Evolutionary conservation across 768 basidiomycete genomes (phyloP).

Genomic region (Lyophyllum decastes): DNA sequence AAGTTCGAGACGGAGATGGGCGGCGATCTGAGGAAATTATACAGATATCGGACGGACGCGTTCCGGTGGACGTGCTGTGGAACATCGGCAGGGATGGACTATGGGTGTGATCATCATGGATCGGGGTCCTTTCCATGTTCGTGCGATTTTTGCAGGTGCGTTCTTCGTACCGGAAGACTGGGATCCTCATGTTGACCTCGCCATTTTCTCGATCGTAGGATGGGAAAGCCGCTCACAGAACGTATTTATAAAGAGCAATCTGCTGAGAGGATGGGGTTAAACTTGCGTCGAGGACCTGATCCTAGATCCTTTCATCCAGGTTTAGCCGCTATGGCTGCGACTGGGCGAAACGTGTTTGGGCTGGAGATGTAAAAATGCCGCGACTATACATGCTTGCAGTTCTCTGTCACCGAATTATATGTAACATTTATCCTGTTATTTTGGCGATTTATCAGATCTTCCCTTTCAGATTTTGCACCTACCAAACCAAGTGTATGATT

Average conservation of each 20-base stretch:
- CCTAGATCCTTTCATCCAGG: conserved; percentile 27
- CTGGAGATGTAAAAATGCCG: conserved; percentile 23
- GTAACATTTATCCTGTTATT: too few relatives aligned
- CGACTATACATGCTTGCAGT: too few relatives aligned
- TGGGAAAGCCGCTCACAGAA: conserved; percentile 33
- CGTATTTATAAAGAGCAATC: conserved; percentile 29
- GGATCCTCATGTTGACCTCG: neutral
- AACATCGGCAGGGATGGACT: conserved; percentile 31
- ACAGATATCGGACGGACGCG: conserved; percentile 28
- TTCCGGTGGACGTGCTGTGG: conserved; percentile 44
- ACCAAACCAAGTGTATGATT: too few relatives aligned
- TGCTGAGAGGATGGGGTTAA: conserved; percentile 30
- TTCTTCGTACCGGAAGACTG: conserved; percentile 2
- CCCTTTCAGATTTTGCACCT: too few relatives aligned
- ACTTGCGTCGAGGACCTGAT: conserved; percentile 33
- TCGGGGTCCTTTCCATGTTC: conserved; percentile 34
- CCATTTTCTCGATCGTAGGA: conserved; percentile 19
- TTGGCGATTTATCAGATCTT: too few relatives aligned
- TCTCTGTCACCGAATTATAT: too few relatives aligned
- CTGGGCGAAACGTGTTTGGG: conserved; percentile 22
- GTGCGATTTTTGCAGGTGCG: conserved; percentile 39
- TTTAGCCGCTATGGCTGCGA: conserved; percentile 20
- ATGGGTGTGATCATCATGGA: conserved; percentile 41
- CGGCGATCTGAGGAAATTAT: conserved; percentile 28
- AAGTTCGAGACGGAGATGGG: conserved; percentile 29